Evolutionary conservation across 129 eudicot genomes (phyloP), one percentile per base, ranked within the genome.

Genomic region (Scalesia atractyloides): DNA sequence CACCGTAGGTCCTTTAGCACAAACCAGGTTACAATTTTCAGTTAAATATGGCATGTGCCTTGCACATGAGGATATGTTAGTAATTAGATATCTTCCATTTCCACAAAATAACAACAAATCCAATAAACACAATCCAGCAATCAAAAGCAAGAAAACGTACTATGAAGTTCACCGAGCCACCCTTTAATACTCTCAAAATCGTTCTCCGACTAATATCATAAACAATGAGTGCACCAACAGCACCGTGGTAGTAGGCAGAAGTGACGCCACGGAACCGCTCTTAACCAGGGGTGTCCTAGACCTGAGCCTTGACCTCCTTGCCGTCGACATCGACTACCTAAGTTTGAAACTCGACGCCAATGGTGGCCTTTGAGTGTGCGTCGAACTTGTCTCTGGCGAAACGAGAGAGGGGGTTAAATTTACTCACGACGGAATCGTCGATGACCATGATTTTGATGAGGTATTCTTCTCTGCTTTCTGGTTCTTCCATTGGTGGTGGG

Each of bases 221-320:
- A 26, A 93, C 98, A 49, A 89, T 59, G 69, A 93, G 98, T 3
- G 98, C 98, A 33, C 98, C 98, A 34, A 93, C 95, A 3, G 96
- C 96, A 37, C 95, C 98, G 56, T 96, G 83, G 73, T 93, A 93
- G 53, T 92, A 92, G 68, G 98, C 96, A 49, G 98, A 92, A 16
- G 98, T 92, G 59, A 92, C 98, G 36, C 95, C 96, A 13, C 96
- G 80, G 68, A 92, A 92, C 4, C 96, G 75, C 64, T 92, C 96
- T 65, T 92, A 96, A 41, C 96, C 98, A 64, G 98, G 96, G 63
- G 98, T 92, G 76, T 92, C 98, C 98, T 95, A 92, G 1, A 92
- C 93, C 46, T 92, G 98, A 24, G 98, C 98, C 34, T 92, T 92
- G n/a, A 92, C 80, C 66, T 92, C 91, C 79, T 92, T 92, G 50